Evolutionary conservation across 2,329 filamentous ascomycete genomes (phyloP).

Genomic region (Pyrenophora teres): DNA sequence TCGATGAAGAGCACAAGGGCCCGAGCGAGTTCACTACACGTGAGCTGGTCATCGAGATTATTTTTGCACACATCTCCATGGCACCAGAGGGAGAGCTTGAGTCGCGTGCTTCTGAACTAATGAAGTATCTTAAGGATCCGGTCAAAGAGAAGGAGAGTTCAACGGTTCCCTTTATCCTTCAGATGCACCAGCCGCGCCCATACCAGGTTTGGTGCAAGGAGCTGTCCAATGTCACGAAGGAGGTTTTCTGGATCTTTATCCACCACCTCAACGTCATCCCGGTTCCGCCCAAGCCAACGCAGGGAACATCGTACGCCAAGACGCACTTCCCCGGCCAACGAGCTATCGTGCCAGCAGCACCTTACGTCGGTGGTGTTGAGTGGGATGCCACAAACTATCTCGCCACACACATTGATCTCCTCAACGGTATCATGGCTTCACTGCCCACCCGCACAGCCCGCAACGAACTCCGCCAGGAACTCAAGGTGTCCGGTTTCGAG

Average conservation of each 20-base stretch:
- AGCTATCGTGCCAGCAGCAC: slow-evolving; percentile 88
- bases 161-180: slow-evolving; percentile 82
- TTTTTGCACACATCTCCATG: slow-evolving; percentile 85
- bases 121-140: slow-evolving; percentile 80
- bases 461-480: slow-evolving; percentile 75
- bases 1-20: slow-evolving; percentile 97
- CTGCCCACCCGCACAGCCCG: slow-evolving; percentile 71
- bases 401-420: slow-evolving; percentile 85
- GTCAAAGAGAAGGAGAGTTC: slow-evolving; percentile 71
- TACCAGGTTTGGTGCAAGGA: slow-evolving; percentile 96
- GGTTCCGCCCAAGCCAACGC: slow-evolving; percentile 51
- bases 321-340: slow-evolving; percentile 82
- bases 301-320: slow-evolving; percentile 55
- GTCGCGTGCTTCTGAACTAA: slow-evolving; percentile 71
- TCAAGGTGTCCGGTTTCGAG: slow-evolving; percentile 87
- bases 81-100: slow-evolving; percentile 61
- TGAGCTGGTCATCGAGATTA: slow-evolving; percentile 82
- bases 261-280: slow-evolving; percentile 90
- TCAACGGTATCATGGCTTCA: slow-evolving; percentile 88
- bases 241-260: slow-evolving; percentile 99
- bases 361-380: slow-evolving; percentile 95
- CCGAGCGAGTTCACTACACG: slow-evolving; percentile 96
- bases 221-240: slow-evolving; percentile 88
- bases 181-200: slow-evolving; percentile 84
- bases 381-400: slow-evolving; percentile 99